Percentiles rank a stretch among this genome's conserved stretches.
These are phyloP conservation scores for Cytospora schulzeri DNA, from an alignment of 2,329 filamentous ascomycete species.

Conservation along the genomic window DNA sequence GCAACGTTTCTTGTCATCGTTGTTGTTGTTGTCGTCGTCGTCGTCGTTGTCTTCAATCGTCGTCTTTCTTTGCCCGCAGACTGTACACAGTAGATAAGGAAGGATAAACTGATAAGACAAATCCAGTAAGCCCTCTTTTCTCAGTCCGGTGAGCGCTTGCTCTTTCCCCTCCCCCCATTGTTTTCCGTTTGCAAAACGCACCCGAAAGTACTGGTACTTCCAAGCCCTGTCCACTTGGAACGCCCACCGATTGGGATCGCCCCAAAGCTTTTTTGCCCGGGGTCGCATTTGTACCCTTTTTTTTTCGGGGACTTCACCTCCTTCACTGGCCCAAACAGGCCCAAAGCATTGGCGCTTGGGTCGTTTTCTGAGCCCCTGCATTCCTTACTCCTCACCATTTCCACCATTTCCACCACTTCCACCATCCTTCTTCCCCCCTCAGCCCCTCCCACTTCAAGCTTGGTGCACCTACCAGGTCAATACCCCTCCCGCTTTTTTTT, in stretches of 20 bases:
- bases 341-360: background rate
- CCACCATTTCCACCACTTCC: constrained; percentile 13
- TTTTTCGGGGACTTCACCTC: constrained; percentile 1
- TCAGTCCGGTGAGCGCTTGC: background rate
- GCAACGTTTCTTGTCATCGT: background rate
- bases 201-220: constrained; percentile 20
- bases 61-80: too few relatives aligned
- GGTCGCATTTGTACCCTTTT: constrained; percentile 16
- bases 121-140: too few relatives aligned
- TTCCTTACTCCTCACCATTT: constrained; percentile 26
- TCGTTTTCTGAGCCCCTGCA: constrained; percentile 14
- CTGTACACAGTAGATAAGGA: too few relatives aligned
- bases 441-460: too few relatives aligned
- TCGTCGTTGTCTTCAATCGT: too few relatives aligned
- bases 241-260: constrained; percentile 26
- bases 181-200: too few relatives aligned
- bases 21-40: background rate
- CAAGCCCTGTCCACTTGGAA: background rate
- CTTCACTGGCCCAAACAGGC: background rate
- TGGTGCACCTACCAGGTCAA: background rate
- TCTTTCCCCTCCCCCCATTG: too few relatives aligned
- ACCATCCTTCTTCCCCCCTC: constrained; percentile 9
- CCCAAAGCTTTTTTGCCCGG: constrained; percentile 26
- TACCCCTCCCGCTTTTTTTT: background rate
- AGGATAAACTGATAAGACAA: too few relatives aligned